phyloP scores from a whole-genome alignment of 768 basidiomycete species.

The Omphalotus guepiniiformis region DNA sequence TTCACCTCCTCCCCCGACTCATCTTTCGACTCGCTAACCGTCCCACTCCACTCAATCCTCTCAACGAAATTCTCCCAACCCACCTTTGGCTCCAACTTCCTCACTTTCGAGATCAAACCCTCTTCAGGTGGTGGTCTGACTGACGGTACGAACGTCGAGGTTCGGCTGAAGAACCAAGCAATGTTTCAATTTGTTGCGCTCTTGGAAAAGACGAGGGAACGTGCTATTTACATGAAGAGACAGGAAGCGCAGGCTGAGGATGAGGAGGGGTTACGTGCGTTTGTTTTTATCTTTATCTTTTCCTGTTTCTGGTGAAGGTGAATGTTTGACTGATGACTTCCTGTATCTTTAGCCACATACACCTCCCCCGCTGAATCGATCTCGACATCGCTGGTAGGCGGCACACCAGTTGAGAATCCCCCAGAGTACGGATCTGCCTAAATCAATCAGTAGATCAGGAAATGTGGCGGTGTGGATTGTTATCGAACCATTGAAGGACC shows the following conservation, averaged over 20 bases:
- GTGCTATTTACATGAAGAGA: slow-evolving; percentile 70
- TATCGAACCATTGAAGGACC: too few relatives aligned
- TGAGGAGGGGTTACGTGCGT: slow-evolving; percentile 60
- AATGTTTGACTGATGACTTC: too few relatives aligned
- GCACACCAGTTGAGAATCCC: slow-evolving; percentile 45
- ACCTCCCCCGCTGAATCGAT: slow-evolving; percentile 42
- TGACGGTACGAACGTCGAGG: slow-evolving; percentile 58
- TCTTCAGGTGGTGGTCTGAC: slow-evolving; percentile 63
- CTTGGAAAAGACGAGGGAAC: slow-evolving; percentile 75
- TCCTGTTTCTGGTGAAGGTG: background rate
- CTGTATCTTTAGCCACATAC: slow-evolving; percentile 38
- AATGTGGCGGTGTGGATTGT: too few relatives aligned
- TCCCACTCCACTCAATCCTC: slow-evolving; percentile 63
- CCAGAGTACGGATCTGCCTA: slow-evolving; percentile 43
- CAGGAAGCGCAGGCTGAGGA: slow-evolving; percentile 47
- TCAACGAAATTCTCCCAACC: slow-evolving; percentile 76
- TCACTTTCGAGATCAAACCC: slow-evolving; percentile 63
- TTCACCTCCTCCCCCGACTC: slow-evolving; percentile 27
- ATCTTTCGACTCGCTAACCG: slow-evolving; percentile 16
- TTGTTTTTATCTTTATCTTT: background rate
- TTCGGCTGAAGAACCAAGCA: slow-evolving; percentile 62
- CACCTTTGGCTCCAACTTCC: slow-evolving; percentile 63
- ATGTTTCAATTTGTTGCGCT: slow-evolving; percentile 72
- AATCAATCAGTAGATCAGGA: too few relatives aligned
- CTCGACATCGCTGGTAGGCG: slow-evolving; percentile 34